A percentile compares a stretch with the other conserved stretches of the same genome.
Conservation (phyloP, 208 protist species). For the Strigomonas galati region DNA sequence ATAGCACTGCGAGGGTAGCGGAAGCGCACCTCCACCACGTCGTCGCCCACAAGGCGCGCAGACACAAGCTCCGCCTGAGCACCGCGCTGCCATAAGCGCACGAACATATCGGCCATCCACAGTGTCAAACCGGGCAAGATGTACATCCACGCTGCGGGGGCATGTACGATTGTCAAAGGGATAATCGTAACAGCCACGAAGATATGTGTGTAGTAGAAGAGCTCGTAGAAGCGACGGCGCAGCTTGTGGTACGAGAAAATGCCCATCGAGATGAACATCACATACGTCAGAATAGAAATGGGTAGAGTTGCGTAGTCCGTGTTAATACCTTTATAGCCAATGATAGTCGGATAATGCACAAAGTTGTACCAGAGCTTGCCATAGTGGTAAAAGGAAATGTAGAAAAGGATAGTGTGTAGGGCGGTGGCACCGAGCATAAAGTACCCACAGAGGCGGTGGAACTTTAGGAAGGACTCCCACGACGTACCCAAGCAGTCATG, state of each 20-base stretch:
- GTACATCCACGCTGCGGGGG: slow-evolving; percentile 53
- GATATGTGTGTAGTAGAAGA: slow-evolving; percentile 73
- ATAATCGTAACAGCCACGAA: slow-evolving; percentile 39
- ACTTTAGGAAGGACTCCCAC: slow-evolving; percentile 52
- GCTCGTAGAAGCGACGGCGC: slow-evolving; percentile 51
- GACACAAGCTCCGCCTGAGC: slow-evolving; percentile 19
- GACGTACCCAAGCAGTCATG: slow-evolving; percentile 44
- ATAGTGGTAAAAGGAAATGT: slow-evolving; percentile 21
- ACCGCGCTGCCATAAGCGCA: slow-evolving; percentile 38
- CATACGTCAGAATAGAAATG: slow-evolving; percentile 32
- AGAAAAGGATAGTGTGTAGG: slow-evolving; percentile 28
- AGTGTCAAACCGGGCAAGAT: slow-evolving; percentile 48
- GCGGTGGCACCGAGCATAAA: slow-evolving; percentile 26
- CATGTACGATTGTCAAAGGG: slow-evolving; percentile 47
- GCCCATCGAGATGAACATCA: slow-evolving; percentile 48
- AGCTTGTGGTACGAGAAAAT: slow-evolving; percentile 36
- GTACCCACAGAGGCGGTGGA: slow-evolving; percentile 47
- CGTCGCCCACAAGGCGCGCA: slow-evolving; percentile 18
- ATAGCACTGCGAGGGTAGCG: slow-evolving; percentile 12
- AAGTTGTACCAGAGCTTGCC: slow-evolving; percentile 32
- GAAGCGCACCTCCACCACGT: slow-evolving; percentile 27
- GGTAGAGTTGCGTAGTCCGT: slow-evolving; percentile 42
- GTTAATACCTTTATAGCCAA: slow-evolving; percentile 15
- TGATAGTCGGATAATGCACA: slow-evolving; percentile 14
- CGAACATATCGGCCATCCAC: slow-evolving; percentile 44